Percentiles rank a stretch among this genome's conserved stretches.
phyloP scores from a whole-genome alignment of 306 rosid genomes.

The Vigna angularis region DNA sequence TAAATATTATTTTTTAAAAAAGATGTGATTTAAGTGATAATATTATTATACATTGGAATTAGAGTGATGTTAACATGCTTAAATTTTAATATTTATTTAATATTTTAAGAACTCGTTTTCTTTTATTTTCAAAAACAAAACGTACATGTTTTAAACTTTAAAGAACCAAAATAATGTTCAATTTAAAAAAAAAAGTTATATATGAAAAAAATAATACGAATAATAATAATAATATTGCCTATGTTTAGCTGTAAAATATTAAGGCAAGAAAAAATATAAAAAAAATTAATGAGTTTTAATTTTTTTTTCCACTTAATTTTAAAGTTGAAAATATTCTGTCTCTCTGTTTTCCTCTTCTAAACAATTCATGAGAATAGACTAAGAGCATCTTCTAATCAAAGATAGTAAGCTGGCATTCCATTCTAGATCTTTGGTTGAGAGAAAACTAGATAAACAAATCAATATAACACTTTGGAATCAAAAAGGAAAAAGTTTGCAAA shows the following conservation, averaged over 20 bases:
- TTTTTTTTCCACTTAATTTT: neutral
- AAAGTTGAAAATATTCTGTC: neutral
- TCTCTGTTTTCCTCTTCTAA: neutral
- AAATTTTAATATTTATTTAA: no score
- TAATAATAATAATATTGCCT: neutral
- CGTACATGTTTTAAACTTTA: no score
- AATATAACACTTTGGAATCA: neutral
- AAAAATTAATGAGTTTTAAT: neutral
- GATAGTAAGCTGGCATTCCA: neutral
- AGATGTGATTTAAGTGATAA: neutral
- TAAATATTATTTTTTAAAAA: no score
- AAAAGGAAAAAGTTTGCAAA: neutral
- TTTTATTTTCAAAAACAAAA: no score
- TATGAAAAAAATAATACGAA: no score
- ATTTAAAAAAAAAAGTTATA: no score
- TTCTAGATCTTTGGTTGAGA: neutral
- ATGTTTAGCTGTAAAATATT: neutral
- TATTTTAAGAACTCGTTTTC: no score
- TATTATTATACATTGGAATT: no score
- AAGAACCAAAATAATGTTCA: no score
- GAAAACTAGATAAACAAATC: neutral
- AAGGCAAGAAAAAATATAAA: neutral
- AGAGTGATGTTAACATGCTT: no score
- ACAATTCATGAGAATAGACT: neutral
- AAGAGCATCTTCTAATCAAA: slow-evolving; percentile 12